A percentile compares a stretch with the other conserved stretches of the same genome.
Conservation (phyloP, 179 eudicot genomes). For the Actinidia arguta region DNA sequence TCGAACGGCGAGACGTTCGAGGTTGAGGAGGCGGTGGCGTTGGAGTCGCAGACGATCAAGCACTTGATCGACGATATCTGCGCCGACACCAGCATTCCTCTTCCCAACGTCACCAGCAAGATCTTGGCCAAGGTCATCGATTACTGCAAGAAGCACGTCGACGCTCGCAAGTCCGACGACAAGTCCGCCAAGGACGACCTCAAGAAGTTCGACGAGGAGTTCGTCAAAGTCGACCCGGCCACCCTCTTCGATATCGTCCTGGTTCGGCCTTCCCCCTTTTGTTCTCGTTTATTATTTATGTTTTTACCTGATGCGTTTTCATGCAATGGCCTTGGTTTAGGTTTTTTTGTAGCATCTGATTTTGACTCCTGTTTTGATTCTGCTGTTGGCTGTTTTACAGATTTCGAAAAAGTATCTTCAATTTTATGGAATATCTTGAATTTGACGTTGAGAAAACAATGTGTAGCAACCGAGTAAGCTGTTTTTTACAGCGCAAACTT, state of each 20-base stretch:
- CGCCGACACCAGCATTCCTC: conserved; percentile 51
- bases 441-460: no score
- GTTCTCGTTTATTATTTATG: neutral
- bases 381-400: neutral
- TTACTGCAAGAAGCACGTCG: conserved; percentile 66
- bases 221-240: conserved; percentile 54
- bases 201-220: conserved; percentile 26
- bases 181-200: conserved; percentile 37
- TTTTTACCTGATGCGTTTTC: neutral
- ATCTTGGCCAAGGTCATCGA: conserved; percentile 62
- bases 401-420: neutral
- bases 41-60: conserved; percentile 64
- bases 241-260: conserved; percentile 60
- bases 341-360: neutral
- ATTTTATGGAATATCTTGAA: neutral
- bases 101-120: conserved; percentile 54
- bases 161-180: conserved; percentile 37
- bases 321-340: neutral
- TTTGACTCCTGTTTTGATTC: neutral
- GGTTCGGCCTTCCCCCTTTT: conserved; percentile 29
- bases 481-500: no score
- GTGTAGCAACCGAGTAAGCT: no score
- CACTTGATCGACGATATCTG: conserved; percentile 65
- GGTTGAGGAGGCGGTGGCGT: conserved; percentile 43
- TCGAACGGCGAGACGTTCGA: conserved; percentile 54